Percentiles rank a stretch among this genome's conserved stretches.
These are phyloP conservation scores for Epithele typhae DNA, from an alignment of 768 basidiomycete species.

Conservation along the genomic window DNA sequence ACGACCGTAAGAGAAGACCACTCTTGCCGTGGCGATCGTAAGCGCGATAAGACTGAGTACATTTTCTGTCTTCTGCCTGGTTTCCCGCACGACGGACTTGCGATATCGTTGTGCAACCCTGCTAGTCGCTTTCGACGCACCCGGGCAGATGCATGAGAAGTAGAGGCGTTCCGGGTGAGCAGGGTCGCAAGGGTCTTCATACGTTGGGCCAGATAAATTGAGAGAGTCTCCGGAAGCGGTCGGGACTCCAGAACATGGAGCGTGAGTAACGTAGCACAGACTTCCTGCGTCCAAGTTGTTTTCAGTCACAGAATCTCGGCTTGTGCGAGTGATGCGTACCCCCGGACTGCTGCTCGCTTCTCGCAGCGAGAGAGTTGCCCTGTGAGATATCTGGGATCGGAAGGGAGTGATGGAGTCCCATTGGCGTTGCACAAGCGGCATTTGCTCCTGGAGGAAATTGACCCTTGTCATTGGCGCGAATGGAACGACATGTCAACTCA, in stretches of 20 bases:
- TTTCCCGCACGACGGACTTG: constrained; percentile 41
- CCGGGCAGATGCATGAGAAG: constrained; percentile 24
- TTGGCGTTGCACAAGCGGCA: constrained; percentile 86
- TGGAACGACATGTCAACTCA: constrained; percentile 29
- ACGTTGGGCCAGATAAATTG: constrained; percentile 68
- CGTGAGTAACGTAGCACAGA: constrained; percentile 74
- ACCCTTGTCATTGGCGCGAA: not conserved
- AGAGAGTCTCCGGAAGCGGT: constrained; percentile 69
- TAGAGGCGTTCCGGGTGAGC: constrained; percentile 23
- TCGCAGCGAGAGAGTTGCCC: constrained; percentile 79
- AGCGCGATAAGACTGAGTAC: constrained; percentile 52
- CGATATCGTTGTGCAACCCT: constrained; percentile 16
- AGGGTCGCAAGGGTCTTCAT: constrained; percentile 49
- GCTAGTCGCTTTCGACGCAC: constrained; percentile 14
- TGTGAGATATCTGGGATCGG: constrained; percentile 83
- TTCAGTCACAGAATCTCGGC: not conserved
- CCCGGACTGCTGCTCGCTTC: constrained; percentile 48
- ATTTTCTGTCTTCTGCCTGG: constrained; percentile 48
- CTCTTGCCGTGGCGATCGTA: constrained; percentile 54
- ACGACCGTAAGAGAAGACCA: constrained; percentile 44
- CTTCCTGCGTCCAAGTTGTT: constrained; percentile 42
- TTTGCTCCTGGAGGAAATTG: constrained; percentile 56
- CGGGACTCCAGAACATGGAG: constrained; percentile 88
- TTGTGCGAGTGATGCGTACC: constrained; percentile 29
- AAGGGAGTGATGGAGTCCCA: constrained; percentile 91